A percentile compares a stretch with the other conserved stretches of the same genome.
Conservation (phyloP, 306 rosid genomes). For the Malus fusca region DNA sequence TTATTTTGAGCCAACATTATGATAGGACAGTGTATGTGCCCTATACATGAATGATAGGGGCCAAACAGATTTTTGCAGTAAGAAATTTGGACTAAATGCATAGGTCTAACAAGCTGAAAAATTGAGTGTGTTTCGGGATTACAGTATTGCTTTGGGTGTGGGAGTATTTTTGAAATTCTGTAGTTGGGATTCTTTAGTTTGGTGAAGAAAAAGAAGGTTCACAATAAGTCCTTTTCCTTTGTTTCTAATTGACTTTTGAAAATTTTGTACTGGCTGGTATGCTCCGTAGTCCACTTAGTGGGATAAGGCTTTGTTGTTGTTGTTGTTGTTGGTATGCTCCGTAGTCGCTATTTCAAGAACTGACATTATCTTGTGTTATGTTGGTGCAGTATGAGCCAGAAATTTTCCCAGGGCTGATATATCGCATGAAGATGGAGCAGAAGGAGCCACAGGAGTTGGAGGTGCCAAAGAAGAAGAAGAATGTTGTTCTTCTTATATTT, state of each 20-base stretch:
- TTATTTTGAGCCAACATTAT: background rate
- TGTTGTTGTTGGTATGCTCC: too few relatives aligned
- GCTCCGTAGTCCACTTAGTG: too few relatives aligned
- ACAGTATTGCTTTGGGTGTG: too few relatives aligned
- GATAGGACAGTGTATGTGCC: background rate
- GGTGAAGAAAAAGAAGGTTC: background rate
- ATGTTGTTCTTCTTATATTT: conserved; percentile 74
- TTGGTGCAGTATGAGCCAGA: conserved; percentile 81
- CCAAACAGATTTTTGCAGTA: background rate
- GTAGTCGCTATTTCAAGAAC: too few relatives aligned
- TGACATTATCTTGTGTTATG: background rate
- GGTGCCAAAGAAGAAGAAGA: too few relatives aligned
- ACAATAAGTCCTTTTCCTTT: too few relatives aligned
- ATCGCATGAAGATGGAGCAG: conserved; percentile 83
- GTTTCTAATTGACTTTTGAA: too few relatives aligned
- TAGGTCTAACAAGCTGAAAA: background rate
- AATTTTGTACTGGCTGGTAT: too few relatives aligned
- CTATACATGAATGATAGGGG: background rate
- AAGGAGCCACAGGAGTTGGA: conserved; percentile 22
- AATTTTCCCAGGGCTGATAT: conserved; percentile 91
- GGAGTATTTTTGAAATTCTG: too few relatives aligned
- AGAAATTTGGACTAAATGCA: background rate
- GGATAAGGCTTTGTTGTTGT: too few relatives aligned
- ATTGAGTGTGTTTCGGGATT: too few relatives aligned
- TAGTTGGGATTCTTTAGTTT: too few relatives aligned